Conservation (phyloP, 257 asterid genomes). For the Osmanthus fragrans region DNA sequence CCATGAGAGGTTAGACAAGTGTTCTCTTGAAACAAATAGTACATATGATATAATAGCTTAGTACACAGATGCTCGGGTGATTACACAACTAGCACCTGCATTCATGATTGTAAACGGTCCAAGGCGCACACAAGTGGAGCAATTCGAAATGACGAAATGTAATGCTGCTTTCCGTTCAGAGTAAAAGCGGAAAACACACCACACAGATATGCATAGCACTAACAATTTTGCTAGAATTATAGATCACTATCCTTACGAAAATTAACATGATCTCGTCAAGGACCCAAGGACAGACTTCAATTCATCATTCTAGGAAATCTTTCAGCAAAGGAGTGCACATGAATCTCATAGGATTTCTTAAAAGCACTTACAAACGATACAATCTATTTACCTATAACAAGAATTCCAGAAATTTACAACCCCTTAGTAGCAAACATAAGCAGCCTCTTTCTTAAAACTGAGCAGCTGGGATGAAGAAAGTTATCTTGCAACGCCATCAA, state of each 20-base stretch:
- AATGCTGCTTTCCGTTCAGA: too few species aligned
- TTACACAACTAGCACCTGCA: too few species aligned
- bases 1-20: too few species aligned
- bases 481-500: background rate
- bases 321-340: background rate
- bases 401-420: constrained; percentile 34
- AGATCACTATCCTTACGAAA: background rate
- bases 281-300: constrained; percentile 14
- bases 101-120: too few species aligned
- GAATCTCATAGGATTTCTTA: constrained; percentile 24
- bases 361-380: constrained; percentile 20
- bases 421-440: constrained; percentile 28
- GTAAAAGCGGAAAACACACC: background rate
- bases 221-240: background rate
- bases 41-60: too few species aligned
- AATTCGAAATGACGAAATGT: too few species aligned
- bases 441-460: constrained; percentile 25
- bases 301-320: constrained; percentile 26
- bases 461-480: constrained; percentile 28
- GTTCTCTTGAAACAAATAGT: too few species aligned
- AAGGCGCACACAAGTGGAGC: too few species aligned
- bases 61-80: too few species aligned
- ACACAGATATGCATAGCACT: background rate
- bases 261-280: background rate
- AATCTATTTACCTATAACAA: constrained; percentile 22